phyloP scores from a whole-genome alignment of 129 eudicot genomes.

The Sambucus nigra region DNA sequence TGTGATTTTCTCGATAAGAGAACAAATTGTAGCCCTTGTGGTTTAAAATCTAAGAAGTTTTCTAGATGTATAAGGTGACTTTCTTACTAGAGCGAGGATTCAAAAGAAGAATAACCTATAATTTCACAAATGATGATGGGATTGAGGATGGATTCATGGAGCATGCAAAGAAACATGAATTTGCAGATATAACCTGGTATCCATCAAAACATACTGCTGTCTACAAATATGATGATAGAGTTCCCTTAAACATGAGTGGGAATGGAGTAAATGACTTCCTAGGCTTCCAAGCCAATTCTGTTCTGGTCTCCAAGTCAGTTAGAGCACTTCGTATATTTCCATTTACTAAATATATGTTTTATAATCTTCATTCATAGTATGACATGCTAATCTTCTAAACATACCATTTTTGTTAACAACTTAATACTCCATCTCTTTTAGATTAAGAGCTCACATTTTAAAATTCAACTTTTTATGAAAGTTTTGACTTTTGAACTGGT shows the following conservation, averaged over 20 bases:
- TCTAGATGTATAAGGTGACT: constrained; percentile 60
- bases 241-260: constrained; percentile 41
- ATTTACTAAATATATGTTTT: too few relatives aligned
- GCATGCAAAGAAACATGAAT: constrained; percentile 57
- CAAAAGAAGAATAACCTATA: constrained; percentile 62
- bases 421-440: too few relatives aligned
- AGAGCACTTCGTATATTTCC: constrained; percentile 58
- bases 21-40: too few relatives aligned
- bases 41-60: too few relatives aligned
- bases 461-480: too few relatives aligned
- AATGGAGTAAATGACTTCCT: constrained; percentile 69
- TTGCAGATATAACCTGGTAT: constrained; percentile 86
- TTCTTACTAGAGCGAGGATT: constrained; percentile 48
- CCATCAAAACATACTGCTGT: constrained; percentile 64
- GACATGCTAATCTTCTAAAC: too few relatives aligned
- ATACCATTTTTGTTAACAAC: too few relatives aligned
- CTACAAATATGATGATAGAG: constrained; percentile 61
- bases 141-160: constrained; percentile 34
- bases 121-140: constrained; percentile 38
- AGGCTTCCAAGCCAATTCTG: constrained; percentile 63
- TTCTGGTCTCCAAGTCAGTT: constrained; percentile 30
- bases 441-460: too few relatives aligned
- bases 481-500: too few relatives aligned
- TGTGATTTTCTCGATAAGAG: too few relatives aligned
- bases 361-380: too few relatives aligned